phyloP scores from a whole-genome alignment of 345 rosid genomes.

The Eucalyptus pauciflora region DNA sequence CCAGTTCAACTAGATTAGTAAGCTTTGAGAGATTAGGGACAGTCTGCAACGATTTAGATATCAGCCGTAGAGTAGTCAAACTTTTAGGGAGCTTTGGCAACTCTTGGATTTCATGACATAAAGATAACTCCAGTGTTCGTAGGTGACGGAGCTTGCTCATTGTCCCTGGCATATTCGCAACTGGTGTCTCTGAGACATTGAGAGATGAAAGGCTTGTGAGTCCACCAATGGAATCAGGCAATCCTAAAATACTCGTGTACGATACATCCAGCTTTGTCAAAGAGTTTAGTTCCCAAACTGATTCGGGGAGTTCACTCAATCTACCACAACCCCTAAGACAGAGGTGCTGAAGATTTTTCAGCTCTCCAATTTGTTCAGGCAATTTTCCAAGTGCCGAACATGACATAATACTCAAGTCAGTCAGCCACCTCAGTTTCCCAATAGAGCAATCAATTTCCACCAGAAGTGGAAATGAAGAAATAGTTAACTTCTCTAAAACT shows the following conservation, averaged over 20 bases:
- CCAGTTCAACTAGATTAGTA: too few relatives aligned
- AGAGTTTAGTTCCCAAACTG: neutral
- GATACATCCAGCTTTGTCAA: neutral
- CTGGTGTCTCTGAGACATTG: neutral
- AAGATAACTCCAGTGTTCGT: too few relatives aligned
- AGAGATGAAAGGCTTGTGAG: neutral
- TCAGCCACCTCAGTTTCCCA: neutral
- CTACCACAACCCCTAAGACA: neutral
- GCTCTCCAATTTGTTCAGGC: neutral
- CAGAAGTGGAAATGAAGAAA: rapidly evolving
- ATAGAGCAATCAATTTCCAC: neutral
- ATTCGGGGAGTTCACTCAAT: neutral
- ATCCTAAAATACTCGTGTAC: neutral
- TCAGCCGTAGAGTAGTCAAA: too few relatives aligned
- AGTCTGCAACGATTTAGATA: too few relatives aligned
- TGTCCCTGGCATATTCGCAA: neutral
- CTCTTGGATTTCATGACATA: too few relatives aligned
- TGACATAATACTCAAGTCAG: neutral
- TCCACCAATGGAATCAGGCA: neutral
- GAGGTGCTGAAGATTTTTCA: neutral
- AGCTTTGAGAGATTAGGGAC: too few relatives aligned
- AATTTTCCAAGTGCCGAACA: neutral
- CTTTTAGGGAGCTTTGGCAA: too few relatives aligned
- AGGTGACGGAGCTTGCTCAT: neutral
- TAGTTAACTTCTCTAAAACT: neutral